Conservation (phyloP, 78 protist species). For the Neovahlkampfia damariscottae region DNA sequence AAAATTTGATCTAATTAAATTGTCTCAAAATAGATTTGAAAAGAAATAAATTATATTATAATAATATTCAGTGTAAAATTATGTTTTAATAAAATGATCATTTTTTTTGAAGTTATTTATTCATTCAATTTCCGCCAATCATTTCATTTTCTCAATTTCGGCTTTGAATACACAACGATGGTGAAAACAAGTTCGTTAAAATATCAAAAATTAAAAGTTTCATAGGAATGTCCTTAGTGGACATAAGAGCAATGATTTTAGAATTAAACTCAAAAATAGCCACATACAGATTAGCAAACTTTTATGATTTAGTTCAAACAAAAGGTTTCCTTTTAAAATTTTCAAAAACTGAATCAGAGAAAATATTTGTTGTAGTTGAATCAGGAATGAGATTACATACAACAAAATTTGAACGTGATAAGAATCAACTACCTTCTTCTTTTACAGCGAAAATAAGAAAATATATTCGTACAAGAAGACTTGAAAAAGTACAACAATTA, state of each 20-base stretch:
- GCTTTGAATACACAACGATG: no score
- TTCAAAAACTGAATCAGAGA: not conserved
- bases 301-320: not conserved
- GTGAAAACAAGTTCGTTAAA: no score
- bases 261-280: not conserved
- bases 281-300: not conserved
- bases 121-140: no score
- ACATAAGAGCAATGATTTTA: not conserved
- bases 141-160: no score
- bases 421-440: slow-evolving; percentile 53
- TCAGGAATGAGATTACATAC: slow-evolving; percentile 76
- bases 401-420: slow-evolving; percentile 63
- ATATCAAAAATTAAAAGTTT: no score
- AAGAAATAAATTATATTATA: no score
- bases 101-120: no score
- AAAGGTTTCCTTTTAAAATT: not conserved
- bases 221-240: not conserved
- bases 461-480: slow-evolving; percentile 57
- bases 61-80: no score
- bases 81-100: no score
- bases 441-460: slow-evolving; percentile 75
- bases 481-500: slow-evolving; percentile 63
- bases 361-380: not conserved
- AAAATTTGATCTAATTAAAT: no score
- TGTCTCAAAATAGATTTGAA: no score